phyloP scores from a whole-genome alignment of 2,329 filamentous ascomycete species.

The Ophiostoma sp. region DNA sequence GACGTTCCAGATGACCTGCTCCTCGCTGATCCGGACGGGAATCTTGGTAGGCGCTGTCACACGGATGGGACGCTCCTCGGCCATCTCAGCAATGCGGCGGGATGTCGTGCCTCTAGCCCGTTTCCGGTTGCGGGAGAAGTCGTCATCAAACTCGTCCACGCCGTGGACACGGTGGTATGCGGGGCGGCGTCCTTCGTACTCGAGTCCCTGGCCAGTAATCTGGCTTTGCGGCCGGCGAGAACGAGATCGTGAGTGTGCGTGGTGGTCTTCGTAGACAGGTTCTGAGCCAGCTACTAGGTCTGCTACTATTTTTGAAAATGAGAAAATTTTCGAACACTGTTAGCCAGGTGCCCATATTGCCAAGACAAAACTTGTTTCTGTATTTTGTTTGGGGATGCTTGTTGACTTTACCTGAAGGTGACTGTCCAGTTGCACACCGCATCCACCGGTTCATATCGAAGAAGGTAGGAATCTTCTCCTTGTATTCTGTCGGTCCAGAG shows the following conservation, averaged over 20 bases:
- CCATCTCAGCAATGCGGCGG: slow-evolving; percentile 42
- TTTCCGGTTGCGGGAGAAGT: slow-evolving; percentile 41
- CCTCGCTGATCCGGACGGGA: slow-evolving; percentile 55
- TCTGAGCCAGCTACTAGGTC: slow-evolving; percentile 28
- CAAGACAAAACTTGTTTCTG: neutral
- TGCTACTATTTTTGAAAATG: neutral
- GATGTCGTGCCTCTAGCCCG: slow-evolving; percentile 36
- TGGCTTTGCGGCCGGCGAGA: slow-evolving; percentile 19
- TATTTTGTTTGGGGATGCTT: neutral
- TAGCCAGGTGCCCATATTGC: neutral
- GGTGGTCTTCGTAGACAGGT: slow-evolving; percentile 17
- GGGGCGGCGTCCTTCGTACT: slow-evolving; percentile 33
- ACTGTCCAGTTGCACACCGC: slow-evolving; percentile 38
- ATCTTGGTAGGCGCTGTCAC: slow-evolving; percentile 41
- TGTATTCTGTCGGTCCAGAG: slow-evolving; percentile 45
- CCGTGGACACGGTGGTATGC: slow-evolving; percentile 32
- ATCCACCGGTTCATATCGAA: slow-evolving; percentile 48
- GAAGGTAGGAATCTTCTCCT: slow-evolving; percentile 46
- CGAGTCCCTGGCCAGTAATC: neutral
- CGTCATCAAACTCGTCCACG: slow-evolving; percentile 35
- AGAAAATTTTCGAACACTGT: slow-evolving; percentile 11
- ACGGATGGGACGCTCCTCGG: slow-evolving; percentile 44
- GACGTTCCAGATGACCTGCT: slow-evolving; percentile 56
- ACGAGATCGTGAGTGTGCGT: slow-evolving; percentile 16
- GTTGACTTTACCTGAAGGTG: slow-evolving; percentile 41